These are phyloP conservation scores for Paramecium pentaurelia DNA, from an alignment of 73 alveolate species.

Conservation along the genomic window DNA sequence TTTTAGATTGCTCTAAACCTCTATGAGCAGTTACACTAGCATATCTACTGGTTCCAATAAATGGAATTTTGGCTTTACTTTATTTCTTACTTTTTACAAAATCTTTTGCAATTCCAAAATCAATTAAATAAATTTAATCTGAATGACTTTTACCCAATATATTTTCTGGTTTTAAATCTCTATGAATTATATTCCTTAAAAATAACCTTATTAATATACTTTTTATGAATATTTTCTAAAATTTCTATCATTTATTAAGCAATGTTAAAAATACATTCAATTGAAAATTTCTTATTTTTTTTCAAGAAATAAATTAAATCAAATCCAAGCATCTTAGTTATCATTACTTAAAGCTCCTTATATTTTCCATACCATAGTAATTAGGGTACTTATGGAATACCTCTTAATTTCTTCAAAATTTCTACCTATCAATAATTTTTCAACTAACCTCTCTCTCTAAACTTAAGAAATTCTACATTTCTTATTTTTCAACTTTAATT, in stretches of 20 bases:
- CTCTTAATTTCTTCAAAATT: slow-evolving; percentile 9
- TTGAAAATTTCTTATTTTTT: neutral
- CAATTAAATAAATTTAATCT: neutral
- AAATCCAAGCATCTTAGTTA: slow-evolving; percentile 80
- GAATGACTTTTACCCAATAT: neutral
- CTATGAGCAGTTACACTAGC: neutral
- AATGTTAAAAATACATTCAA: neutral
- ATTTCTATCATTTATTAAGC: neutral
- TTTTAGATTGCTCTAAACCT: neutral
- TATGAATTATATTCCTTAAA: slow-evolving; percentile 21
- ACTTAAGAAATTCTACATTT: neutral
- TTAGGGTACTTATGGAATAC: slow-evolving; percentile 59
- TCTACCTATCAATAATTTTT: neutral
- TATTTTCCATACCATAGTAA: slow-evolving; percentile 65
- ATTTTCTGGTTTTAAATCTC: slow-evolving; percentile 42
- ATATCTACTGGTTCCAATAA: neutral
- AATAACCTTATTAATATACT: neutral
- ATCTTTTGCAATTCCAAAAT: slow-evolving; percentile 21
- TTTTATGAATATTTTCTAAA: slow-evolving; percentile 16
- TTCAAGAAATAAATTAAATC: neutral
- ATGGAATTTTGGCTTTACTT: neutral
- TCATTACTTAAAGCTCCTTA: slow-evolving; percentile 69
- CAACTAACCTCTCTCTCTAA: slow-evolving; percentile 5
- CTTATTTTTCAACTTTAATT: slow-evolving; percentile 45
- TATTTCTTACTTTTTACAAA: neutral